phyloP scores from a whole-genome alignment of 2,329 filamentous ascomycete genomes.

The Colletotrichum caudatum region DNA sequence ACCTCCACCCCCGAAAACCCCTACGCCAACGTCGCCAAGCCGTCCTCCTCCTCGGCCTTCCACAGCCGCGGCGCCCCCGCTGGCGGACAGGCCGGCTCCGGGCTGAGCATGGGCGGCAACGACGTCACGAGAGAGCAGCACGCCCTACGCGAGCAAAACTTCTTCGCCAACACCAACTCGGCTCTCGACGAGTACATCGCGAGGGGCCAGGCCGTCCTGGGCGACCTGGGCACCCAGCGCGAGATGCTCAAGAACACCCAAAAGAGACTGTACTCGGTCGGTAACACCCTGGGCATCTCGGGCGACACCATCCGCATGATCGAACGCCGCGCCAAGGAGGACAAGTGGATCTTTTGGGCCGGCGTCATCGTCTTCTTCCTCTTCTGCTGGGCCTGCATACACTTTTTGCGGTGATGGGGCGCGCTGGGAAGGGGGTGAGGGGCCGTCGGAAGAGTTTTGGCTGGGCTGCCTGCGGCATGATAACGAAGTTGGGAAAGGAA shows the following conservation, averaged over 20 bases:
- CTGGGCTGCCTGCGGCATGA: not conserved
- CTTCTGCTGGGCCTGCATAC: constrained; percentile 92
- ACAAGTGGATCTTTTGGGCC: constrained; percentile 97
- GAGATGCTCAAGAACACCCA: constrained; percentile 97
- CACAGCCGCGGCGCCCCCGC: constrained; percentile 58
- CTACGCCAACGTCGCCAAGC: constrained; percentile 72
- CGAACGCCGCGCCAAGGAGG: constrained; percentile 88
- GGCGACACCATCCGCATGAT: constrained; percentile 98
- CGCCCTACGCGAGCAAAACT: constrained; percentile 88
- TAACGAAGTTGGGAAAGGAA: not conserved
- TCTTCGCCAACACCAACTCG: constrained; percentile 83
- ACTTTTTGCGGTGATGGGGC: constrained; percentile 77
- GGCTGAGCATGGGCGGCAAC: constrained; percentile 62
- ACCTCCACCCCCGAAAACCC: constrained; percentile 89
- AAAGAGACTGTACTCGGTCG: constrained; percentile 88
- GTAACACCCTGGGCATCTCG: constrained; percentile 91
- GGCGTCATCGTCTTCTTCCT: constrained; percentile 88
- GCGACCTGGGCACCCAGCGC: constrained; percentile 87
- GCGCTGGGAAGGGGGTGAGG: not conserved
- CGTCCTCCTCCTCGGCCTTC: constrained; percentile 49
- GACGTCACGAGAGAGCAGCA: constrained; percentile 82
- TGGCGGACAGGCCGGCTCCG: constrained; percentile 49
- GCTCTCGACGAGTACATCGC: constrained; percentile 96
- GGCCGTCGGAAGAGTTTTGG: not conserved
- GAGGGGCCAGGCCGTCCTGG: constrained; percentile 87